Base-by-base conservation (phyloP, 495 filamentous ascomycete genomes). In the Lepidopterella palustris region DNA sequence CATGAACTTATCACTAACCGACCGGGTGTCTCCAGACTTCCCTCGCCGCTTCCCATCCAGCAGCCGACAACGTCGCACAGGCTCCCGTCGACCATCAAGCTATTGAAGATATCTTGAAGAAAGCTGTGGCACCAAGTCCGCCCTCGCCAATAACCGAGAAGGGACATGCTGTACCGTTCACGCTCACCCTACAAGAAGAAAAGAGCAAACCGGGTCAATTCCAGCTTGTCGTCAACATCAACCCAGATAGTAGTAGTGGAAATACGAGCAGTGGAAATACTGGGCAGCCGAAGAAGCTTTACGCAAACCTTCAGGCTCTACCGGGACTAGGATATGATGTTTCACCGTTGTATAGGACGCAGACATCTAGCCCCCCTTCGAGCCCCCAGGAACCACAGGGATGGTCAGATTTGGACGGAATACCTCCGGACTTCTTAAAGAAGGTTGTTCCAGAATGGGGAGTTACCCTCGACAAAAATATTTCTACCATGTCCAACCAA, bases 371-470 rank as follows among this genome's bases (percentile, higher is more conserved):
- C 42, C 63, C 63, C 5, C 63, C 63, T 0, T 32, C 55, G 23
- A 66, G 51, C 52, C 63, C 63, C 0, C 59, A 66, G 11, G 63
- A 66, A 11, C 52, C n/a, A 18, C 59, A 66, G n/a, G 63, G 48
- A 47, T 66, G 63, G 63, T 66, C 63, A n/a, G 63, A 66, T 48
- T 53, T 66, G 15, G 63, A 66, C 28, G 60, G 59, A 2, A 59
- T 66, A 15, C 63, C 63, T 9, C 50, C 59, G 9, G 63, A 66
- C 39, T 66, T 66, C 40, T 49, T 66, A 4, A 45, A 66, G 21
- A 66, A 62, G 29, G 63, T 66, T 2, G 63, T 66, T 13, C 63
- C 63, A 15, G 63, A 66, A 25, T 66, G 63, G 63, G 47, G 59
- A 11, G 50, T 62, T 4, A 53, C 63, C 13, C 61, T 66, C 55